These are phyloP conservation scores for Symbiodinium pilosum DNA, from an alignment of 73 alveolate species.

Conservation along the genomic window DNA sequence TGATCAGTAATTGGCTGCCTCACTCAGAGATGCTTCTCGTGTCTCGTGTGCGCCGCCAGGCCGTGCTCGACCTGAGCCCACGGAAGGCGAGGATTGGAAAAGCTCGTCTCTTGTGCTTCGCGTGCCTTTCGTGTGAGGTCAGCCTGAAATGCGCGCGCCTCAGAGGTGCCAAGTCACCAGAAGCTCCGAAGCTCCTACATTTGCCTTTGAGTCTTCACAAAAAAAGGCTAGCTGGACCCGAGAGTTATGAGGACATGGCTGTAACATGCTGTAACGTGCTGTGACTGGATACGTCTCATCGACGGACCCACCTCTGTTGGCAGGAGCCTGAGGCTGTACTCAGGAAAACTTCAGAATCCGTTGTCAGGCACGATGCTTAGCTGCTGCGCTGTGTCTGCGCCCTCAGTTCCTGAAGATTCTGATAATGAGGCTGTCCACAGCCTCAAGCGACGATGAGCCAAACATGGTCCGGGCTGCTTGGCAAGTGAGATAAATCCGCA, in stretches of 20 bases:
- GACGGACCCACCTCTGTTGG: not conserved
- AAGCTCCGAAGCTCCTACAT: not conserved
- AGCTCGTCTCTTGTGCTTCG: no score
- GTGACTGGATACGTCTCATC: not conserved
- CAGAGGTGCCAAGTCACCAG: not conserved
- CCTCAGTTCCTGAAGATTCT: not conserved
- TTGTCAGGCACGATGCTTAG: not conserved
- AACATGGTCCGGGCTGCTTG: not conserved
- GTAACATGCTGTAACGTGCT: not conserved
- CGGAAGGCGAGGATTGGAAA: not conserved
- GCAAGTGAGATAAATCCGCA: not conserved
- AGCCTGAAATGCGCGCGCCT: not conserved
- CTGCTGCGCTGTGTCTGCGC: no score
- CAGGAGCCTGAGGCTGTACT: not conserved
- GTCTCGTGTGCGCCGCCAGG: not conserved
- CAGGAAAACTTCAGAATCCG: not conserved
- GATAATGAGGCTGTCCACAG: not conserved
- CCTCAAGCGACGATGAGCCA: not conserved
- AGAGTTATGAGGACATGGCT: not conserved
- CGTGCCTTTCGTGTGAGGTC: no score
- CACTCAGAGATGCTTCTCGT: not conserved
- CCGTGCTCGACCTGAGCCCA: slow-evolving; percentile 5
- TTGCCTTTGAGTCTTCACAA: not conserved
- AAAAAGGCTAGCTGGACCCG: not conserved
- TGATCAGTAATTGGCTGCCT: not conserved